Evolutionary conservation across 176 grass and related monocot genomes (phyloP), one percentile per base, ranked within the genome.

Genomic region (Bolboschoenus planiculmis): DNA sequence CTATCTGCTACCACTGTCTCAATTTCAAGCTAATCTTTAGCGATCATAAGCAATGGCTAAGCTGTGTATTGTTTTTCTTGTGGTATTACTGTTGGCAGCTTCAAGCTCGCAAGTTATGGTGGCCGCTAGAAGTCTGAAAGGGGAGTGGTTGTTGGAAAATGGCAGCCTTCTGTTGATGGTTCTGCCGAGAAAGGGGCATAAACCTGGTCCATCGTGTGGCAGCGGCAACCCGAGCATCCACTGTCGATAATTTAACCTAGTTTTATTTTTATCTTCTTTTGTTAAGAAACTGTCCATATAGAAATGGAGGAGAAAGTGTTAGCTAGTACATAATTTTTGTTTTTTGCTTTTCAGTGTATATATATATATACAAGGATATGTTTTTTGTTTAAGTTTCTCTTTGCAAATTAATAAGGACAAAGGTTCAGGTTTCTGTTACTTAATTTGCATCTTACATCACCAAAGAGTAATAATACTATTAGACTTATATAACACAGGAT

Each of bases 111-210:
- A 62, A 39, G 55, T 2, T n/a, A 55, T 61, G 18, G n/a, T 81
- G 16, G 78, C 78, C 24, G 78, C 78, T 40, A 81, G 74, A 31
- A 30, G 36, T 26, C 46, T 77, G 50, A 43, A 84, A 79, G 50
- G 23, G 21, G 60, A 30, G 20, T 36, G 26, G 16, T 43, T 37
- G 0, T 13, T 23, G 77, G 61, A 56, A 64, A 61, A 81, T 16
- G 60, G 23, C 42, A 83, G 61, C 31, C 51, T 81, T 81, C 18
- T 89, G 84, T 46, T 78, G 3, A 56, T 56, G 34, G 20, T 85
- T 57, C 55, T 91, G 33, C 50, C 86, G 21, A 48, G 79, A 14
- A 78, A 44, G 42, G 70, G 35, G 33, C 83, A 21, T 4, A 15
- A 2, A 26, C 77, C 83, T 5, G 83, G 83, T 1, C 2, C 1